Conservation (phyloP, 225 moss, liverwort and hornwort genomes). For the Physcomitrellopsis africana region DNA sequence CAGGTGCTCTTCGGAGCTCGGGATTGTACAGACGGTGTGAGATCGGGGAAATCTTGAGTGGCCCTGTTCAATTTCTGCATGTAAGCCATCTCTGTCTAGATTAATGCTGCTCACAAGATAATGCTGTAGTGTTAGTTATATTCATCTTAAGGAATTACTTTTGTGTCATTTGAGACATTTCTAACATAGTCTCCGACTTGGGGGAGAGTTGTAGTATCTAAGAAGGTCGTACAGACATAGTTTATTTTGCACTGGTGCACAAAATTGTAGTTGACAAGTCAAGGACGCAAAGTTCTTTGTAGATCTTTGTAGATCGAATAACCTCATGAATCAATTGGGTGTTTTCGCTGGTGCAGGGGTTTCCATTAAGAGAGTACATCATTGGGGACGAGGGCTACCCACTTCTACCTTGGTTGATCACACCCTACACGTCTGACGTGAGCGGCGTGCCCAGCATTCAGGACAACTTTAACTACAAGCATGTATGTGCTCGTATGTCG, state of each 20-base stretch:
- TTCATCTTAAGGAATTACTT: background rate
- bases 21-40: conserved; percentile 77
- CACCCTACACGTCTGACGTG: conserved; percentile 69
- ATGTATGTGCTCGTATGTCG: conserved; percentile 58
- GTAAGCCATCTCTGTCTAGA: conserved; percentile 29
- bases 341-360: conserved; percentile 42
- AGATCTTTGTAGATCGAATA: too few species aligned
- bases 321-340: background rate
- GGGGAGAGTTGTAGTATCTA: background rate
- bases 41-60: conserved; percentile 73
- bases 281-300: too few species aligned
- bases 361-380: conserved; percentile 76
- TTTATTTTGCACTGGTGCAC: too few species aligned
- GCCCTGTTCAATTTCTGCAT: conserved; percentile 53
- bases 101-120: background rate
- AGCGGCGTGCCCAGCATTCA: conserved; percentile 48
- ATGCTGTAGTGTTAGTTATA: background rate
- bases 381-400: conserved; percentile 89
- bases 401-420: conserved; percentile 80
- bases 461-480: conserved; percentile 77
- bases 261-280: background rate
- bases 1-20: conserved; percentile 74
- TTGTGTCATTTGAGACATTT: background rate
- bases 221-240: background rate
- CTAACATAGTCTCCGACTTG: conserved; percentile 12